phyloP scores from a whole-genome alignment of 2,329 filamentous ascomycete species.

The Trichophyton mentagrophytes region DNA sequence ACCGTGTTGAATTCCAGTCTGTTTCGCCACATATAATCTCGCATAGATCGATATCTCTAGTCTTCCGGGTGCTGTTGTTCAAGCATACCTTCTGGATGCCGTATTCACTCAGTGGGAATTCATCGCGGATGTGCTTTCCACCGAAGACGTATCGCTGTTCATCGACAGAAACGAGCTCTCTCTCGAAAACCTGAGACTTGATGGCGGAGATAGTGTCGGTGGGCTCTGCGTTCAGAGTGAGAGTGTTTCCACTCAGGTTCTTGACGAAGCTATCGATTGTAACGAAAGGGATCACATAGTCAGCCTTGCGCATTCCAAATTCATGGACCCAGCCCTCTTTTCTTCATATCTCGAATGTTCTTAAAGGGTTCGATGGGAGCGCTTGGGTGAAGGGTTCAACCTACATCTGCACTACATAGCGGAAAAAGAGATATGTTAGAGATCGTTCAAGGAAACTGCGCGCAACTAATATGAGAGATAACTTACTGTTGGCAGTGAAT shows the following conservation, averaged over 20 bases:
- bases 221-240: slow-evolving; percentile 55
- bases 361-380: slow-evolving; percentile 11
- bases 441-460: slow-evolving; percentile 5
- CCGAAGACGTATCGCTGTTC: slow-evolving; percentile 60
- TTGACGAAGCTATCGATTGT: slow-evolving; percentile 50
- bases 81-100: slow-evolving; percentile 51
- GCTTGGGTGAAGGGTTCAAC: slow-evolving; percentile 27
- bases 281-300: slow-evolving; percentile 9
- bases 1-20: neutral
- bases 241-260: slow-evolving; percentile 63
- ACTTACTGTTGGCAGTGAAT: slow-evolving; percentile 37
- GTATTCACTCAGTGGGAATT: slow-evolving; percentile 41
- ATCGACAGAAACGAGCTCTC: slow-evolving; percentile 63
- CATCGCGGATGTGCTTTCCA: slow-evolving; percentile 50
- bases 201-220: slow-evolving; percentile 60
- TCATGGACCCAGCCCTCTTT: slow-evolving; percentile 12
- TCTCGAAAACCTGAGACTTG: slow-evolving; percentile 65
- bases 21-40: neutral
- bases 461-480: slow-evolving; percentile 1
- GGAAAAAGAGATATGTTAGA: slow-evolving; percentile 36
- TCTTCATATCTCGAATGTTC: slow-evolving; percentile 13
- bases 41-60: slow-evolving; percentile 20
- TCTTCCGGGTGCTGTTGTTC: slow-evolving; percentile 39
- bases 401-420: slow-evolving; percentile 75
- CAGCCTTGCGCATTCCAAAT: neutral